A percentile compares a stretch with the other conserved stretches of the same genome.
These are phyloP conservation scores for Aspergillus sp. DNA, from an alignment of 2,329 filamentous ascomycete species.

Conservation along the genomic window DNA sequence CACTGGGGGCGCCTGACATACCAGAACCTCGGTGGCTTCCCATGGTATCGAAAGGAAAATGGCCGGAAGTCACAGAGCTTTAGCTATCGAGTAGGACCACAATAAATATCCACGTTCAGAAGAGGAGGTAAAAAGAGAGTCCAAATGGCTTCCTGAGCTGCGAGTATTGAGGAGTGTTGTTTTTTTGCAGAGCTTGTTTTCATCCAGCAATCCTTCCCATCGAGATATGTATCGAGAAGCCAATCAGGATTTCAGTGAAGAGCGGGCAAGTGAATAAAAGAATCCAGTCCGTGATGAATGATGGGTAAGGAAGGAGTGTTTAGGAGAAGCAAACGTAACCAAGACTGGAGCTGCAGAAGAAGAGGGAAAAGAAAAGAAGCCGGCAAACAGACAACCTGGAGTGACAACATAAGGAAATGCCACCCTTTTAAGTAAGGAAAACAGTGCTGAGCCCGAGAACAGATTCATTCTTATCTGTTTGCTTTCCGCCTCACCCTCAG, in stretches of 20 bases:
- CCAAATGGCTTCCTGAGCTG: not conserved
- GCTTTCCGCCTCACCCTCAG: not conserved
- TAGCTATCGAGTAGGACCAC: not conserved
- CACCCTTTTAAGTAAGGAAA: not conserved
- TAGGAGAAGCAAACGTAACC: not conserved
- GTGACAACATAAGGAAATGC: not conserved
- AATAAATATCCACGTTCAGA: not conserved
- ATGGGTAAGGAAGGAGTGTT: not conserved
- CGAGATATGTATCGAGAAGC: not conserved
- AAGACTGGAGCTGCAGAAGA: not conserved
- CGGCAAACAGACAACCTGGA: not conserved
- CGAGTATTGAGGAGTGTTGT: not conserved
- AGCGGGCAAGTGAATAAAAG: not conserved
- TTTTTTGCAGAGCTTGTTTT: not conserved
- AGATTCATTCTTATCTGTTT: not conserved
- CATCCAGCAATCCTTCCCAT: not conserved
- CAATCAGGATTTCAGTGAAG: not conserved
- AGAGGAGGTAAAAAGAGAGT: not conserved
- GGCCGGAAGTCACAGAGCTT: not conserved
- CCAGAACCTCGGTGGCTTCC: not conserved
- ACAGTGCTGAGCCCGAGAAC: not conserved
- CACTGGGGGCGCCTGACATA: conserved; percentile 11
- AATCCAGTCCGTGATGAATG: not conserved
- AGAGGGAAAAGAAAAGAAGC: not conserved
- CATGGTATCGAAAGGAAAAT: not conserved